A percentile compares a stretch with the other conserved stretches of the same genome.
Evolutionary conservation across 306 rosid genomes (phyloP).

Genomic region (Glycyrrhiza uralensis): DNA sequence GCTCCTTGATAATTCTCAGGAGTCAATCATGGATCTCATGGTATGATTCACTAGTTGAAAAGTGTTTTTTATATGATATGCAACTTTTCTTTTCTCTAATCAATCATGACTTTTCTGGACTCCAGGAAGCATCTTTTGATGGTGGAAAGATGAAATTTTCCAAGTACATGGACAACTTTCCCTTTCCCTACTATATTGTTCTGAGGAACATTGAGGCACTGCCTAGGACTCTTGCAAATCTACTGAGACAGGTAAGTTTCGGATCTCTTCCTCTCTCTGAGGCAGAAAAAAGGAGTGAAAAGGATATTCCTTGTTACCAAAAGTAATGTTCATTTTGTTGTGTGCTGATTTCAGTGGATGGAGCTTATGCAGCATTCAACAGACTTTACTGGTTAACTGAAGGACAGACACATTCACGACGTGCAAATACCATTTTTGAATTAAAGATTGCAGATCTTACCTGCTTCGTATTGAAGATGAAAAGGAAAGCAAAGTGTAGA

Average conservation of each 20-base stretch:
- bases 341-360: slow-evolving; percentile 67
- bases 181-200: slow-evolving; percentile 78
- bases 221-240: slow-evolving; percentile 80
- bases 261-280: background rate
- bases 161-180: slow-evolving; percentile 79
- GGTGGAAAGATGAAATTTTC: slow-evolving; percentile 40
- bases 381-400: background rate
- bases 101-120: slow-evolving; percentile 9
- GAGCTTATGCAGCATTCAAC: slow-evolving; percentile 74
- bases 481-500: too few relatives aligned
- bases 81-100: background rate
- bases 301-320: background rate
- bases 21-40: slow-evolving; percentile 63
- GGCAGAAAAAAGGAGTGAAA: background rate
- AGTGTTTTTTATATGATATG: background rate
- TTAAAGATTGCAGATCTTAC: too few relatives aligned
- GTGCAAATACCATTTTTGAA: too few relatives aligned
- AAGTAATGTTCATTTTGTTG: slow-evolving; percentile 2
- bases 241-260: slow-evolving; percentile 73
- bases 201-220: slow-evolving; percentile 72
- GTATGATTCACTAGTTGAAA: slow-evolving; percentile 26
- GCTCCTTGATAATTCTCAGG: slow-evolving; percentile 66
- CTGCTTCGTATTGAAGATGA: too few relatives aligned
- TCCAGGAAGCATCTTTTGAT: slow-evolving; percentile 61
- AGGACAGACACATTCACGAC: background rate